Percentiles rank a stretch among this genome's conserved stretches.
These are phyloP conservation scores for Monilinia fructigena DNA, from an alignment of 2,329 filamentous ascomycete genomes.

Conservation along the genomic window DNA sequence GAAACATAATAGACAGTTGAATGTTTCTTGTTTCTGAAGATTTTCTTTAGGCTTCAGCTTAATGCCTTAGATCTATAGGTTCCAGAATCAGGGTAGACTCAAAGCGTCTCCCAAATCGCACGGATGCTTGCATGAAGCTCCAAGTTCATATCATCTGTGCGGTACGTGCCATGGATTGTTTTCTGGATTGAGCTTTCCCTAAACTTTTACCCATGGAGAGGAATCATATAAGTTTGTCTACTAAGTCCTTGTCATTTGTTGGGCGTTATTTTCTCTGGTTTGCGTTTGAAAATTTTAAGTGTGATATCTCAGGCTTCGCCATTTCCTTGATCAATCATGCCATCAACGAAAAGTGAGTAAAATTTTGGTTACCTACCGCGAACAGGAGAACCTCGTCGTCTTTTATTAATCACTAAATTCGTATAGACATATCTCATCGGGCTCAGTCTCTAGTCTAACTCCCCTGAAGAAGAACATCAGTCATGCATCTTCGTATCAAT, in stretches of 20 bases:
- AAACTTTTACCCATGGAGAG: background rate
- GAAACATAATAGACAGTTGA: background rate
- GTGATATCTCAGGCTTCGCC: too few relatives aligned
- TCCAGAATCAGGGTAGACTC: background rate
- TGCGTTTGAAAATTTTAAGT: background rate
- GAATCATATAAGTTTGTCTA: background rate
- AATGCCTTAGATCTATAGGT: background rate
- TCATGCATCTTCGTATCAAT: background rate
- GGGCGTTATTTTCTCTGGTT: background rate
- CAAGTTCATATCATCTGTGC: background rate
- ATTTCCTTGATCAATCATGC: background rate
- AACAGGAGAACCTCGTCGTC: background rate
- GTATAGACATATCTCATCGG: constrained; percentile 1
- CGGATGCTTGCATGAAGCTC: background rate
- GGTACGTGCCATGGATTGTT: background rate
- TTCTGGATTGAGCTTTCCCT: background rate
- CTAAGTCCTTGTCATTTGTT: background rate
- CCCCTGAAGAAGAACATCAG: background rate
- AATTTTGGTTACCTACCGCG: background rate
- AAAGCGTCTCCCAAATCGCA: constrained; percentile 14
- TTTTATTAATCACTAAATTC: background rate
- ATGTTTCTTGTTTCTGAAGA: background rate
- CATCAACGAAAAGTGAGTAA: constrained; percentile 2
- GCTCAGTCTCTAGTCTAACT: constrained; percentile 1
- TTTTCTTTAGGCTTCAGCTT: too few relatives aligned